These are phyloP conservation scores for Tricholoma furcatifolium DNA, from an alignment of 768 basidiomycete species.

Conservation along the genomic window DNA sequence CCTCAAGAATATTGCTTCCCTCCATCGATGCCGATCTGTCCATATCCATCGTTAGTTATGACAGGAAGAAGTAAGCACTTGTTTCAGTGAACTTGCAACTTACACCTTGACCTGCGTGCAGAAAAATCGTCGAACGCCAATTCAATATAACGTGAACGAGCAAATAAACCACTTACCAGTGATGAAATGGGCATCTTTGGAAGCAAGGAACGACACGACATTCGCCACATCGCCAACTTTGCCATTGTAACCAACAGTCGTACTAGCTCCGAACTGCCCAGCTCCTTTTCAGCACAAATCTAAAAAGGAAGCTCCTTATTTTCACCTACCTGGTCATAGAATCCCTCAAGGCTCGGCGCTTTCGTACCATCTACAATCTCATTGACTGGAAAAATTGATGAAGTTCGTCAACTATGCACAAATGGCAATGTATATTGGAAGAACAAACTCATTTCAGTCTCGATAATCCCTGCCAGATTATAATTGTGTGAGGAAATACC, in stretches of 20 bases:
- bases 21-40: constrained; percentile 9
- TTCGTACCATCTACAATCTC: constrained; percentile 3
- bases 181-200: constrained; percentile 32
- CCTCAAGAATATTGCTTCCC: constrained; percentile 4
- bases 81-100: neutral
- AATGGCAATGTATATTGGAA: neutral
- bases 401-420: neutral
- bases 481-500: neutral
- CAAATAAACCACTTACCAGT: constrained; percentile 24
- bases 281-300: neutral
- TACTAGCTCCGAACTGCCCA: constrained; percentile 1
- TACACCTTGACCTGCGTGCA: constrained; percentile 17
- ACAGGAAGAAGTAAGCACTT: neutral
- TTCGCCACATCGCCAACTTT: constrained; percentile 32
- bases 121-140: neutral
- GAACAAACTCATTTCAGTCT: constrained; percentile 17
- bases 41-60: neutral
- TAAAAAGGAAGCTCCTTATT: too few species aligned
- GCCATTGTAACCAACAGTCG: constrained; percentile 18
- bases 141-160: neutral
- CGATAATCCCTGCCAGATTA: constrained; percentile 12
- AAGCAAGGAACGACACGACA: constrained; percentile 35
- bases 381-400: constrained; percentile 1
- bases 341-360: neutral
- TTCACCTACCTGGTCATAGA: constrained; percentile 5